phyloP scores from a whole-genome alignment of 345 rosid species.

The Sisymbrium irio region DNA sequence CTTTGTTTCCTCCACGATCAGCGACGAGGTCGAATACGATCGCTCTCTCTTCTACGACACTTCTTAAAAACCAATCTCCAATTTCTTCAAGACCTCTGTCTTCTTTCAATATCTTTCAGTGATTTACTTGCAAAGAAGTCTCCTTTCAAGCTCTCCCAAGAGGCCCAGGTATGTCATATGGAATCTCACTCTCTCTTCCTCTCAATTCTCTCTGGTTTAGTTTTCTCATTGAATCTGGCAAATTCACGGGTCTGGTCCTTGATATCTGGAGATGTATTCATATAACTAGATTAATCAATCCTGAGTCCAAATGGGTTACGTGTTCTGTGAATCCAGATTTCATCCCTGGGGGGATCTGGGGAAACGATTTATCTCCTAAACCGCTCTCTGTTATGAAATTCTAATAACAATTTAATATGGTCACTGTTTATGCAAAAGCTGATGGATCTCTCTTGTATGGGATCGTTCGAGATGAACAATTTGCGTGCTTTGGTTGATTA shows the following conservation, averaged over 20 bases:
- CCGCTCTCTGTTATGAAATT: background rate
- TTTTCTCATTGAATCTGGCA: constrained; percentile 22
- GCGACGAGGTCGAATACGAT: constrained; percentile 32
- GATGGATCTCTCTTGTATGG: constrained; percentile 4
- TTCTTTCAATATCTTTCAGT: background rate
- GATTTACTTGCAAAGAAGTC: constrained; percentile 14
- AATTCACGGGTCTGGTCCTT: background rate
- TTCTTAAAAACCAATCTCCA: background rate
- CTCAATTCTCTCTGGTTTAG: constrained; percentile 3
- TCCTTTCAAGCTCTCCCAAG: background rate
- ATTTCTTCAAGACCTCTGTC: background rate
- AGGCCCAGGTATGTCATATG: constrained; percentile 28
- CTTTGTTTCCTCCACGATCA: constrained; percentile 26
- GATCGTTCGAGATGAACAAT: constrained; percentile 6
- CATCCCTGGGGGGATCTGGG: constrained; percentile 16
- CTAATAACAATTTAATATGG: background rate
- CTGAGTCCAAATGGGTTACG: background rate
- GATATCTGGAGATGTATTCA: background rate
- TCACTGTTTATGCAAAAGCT: background rate
- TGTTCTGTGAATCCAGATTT: constrained; percentile 22
- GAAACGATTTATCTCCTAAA: too few relatives aligned
- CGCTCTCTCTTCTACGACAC: constrained; percentile 4
- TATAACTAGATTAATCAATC: background rate
- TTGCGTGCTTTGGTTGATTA: background rate
- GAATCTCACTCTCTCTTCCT: constrained; percentile 18